phyloP scores from a whole-genome alignment of 83 land plant genomes.

The Picea engelmannii region DNA sequence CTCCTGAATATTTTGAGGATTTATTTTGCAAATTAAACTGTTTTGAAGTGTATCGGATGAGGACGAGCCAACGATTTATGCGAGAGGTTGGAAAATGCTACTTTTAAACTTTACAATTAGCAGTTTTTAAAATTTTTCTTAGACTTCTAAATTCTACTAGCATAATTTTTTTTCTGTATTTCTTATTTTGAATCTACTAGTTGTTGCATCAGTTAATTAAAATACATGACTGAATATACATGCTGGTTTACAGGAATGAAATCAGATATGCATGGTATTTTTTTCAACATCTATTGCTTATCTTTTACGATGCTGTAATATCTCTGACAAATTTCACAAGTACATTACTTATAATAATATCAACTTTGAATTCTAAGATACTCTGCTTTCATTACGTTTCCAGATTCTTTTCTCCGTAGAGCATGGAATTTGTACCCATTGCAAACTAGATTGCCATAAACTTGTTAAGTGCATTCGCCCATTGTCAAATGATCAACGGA shows the following conservation, averaged over 20 bases:
- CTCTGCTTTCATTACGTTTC: neutral
- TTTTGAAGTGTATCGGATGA: conserved; percentile 65
- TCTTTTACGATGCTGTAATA: neutral
- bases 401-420: conserved; percentile 89
- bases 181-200: no score
- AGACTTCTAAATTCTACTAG: neutral
- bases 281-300: neutral
- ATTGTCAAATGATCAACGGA: conserved; percentile 48
- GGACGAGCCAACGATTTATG: conserved; percentile 70
- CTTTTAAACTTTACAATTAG: neutral
- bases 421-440: conserved; percentile 80
- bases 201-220: neutral
- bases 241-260: neutral
- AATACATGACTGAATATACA: neutral
- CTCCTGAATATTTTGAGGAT: conserved; percentile 85
- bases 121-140: neutral
- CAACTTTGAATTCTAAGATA: neutral
- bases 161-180: no score
- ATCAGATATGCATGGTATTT: neutral
- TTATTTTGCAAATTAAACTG: conserved; percentile 80
- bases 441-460: conserved; percentile 88
- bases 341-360: neutral
- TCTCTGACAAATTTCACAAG: neutral
- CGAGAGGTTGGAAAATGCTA: conserved; percentile 56
- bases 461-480: conserved; percentile 70